Conservation (phyloP, 768 basidiomycete species). For the Trametes sanguinea region DNA sequence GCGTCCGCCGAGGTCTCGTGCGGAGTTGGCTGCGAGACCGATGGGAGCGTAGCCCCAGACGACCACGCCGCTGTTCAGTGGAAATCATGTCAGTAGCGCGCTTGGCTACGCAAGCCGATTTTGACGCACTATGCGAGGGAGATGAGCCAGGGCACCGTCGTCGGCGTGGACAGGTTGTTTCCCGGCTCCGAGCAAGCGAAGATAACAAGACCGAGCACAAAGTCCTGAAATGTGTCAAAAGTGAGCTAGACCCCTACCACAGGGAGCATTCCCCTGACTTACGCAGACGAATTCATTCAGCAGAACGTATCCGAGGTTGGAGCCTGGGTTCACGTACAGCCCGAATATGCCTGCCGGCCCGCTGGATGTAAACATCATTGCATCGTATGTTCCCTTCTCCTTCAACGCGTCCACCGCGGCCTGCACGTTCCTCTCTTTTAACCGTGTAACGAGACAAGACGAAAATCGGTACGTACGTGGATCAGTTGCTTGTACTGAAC, state of each 20-base stretch:
- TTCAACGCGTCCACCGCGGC: conserved; percentile 25
- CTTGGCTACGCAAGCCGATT: background rate
- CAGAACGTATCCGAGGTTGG: conserved; percentile 48
- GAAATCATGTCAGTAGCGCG: background rate
- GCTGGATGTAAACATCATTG: conserved; percentile 32
- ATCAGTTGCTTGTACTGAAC: conserved; percentile 60
- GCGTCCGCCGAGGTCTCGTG: conserved; percentile 68
- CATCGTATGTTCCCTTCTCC: conserved; percentile 28
- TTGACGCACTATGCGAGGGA: conserved; percentile 57
- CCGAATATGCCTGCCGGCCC: conserved; percentile 50
- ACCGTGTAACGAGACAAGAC: conserved; percentile 8
- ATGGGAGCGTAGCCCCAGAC: conserved; percentile 63
- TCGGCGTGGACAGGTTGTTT: conserved; percentile 58
- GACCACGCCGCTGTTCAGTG: conserved; percentile 44
- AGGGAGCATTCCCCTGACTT: conserved; percentile 23
- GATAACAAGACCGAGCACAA: conserved; percentile 51
- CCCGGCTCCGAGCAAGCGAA: conserved; percentile 60
- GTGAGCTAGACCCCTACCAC: background rate
- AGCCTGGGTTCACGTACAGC: conserved; percentile 47
- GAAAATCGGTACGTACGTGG: conserved; percentile 33
- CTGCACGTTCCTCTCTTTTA: conserved; percentile 37
- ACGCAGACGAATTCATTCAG: conserved; percentile 61
- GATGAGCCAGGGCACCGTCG: conserved; percentile 52
- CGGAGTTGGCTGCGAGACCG: conserved; percentile 63
- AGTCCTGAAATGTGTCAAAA: conserved; percentile 28